Base-by-base conservation (phyloP, 148 eudicot genomes). In the Silene conica region DNA sequence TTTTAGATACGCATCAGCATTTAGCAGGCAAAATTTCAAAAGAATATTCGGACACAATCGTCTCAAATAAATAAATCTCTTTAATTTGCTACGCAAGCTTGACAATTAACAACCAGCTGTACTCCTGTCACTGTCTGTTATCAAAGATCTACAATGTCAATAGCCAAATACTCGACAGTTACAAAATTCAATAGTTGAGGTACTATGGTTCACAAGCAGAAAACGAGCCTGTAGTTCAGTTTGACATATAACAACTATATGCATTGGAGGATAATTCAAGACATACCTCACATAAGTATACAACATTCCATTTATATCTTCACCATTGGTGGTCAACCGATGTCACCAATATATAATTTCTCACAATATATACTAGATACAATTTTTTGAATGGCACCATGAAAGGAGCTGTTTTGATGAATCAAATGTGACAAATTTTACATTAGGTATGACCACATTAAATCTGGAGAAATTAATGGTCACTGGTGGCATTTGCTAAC, bases 1-100 rank as follows among this genome's bases (percentile, higher is more conserved):
- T 48, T 14, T 48, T 14, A 50, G 21, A 50, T 13, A 34, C 38
- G 5, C 10, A 74, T 74, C 73, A 79, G 71, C 31, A 41, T 22
- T 65, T 8, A 34, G 22, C 48, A 31, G 48, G 70, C 50, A 38
- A 43, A 67, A n/a, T 67, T 67, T 46, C 68, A 15, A 4, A 7
- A 28, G n/a, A 31, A 31, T 6, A 64, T 31, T 31, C 11, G 13
- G 56, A 66, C 23, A 20, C 41, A 34, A 41, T 34, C 67, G 18
- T 12, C 55, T 15, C 43, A 43, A 68, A 65, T 11, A 14, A 28
- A 20, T 18, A 4, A 69, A 59, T 56, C n/a, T 12, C 23, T 41
- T 57, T 75, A 0, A 56, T 13, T 56, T 4, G 21, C 28, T 26
- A 46, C 50, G 22, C 2, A 2, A 15, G 55, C 14, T 9, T 18